Conservation (phyloP, 2,329 filamentous ascomycete genomes). For the Penicillium sp. region DNA sequence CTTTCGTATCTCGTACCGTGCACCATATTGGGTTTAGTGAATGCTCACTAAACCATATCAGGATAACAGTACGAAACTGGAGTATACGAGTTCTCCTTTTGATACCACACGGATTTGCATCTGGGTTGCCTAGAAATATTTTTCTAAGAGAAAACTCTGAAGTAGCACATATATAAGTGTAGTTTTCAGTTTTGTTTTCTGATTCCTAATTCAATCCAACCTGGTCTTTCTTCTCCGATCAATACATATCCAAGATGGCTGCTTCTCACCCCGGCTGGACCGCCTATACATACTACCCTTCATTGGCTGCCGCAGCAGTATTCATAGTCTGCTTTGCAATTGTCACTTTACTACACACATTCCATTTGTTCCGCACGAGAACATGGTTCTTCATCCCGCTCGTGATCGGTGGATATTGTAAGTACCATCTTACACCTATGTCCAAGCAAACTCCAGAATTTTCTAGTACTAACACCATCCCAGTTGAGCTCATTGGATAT, state of each 20-base stretch:
- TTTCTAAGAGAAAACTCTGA: not conserved
- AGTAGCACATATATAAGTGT: not conserved
- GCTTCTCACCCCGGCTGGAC: not conserved
- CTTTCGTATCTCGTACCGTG: not conserved
- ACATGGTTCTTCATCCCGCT: slow-evolving; percentile 31
- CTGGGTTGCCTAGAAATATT: not conserved
- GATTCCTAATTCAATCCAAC: not conserved
- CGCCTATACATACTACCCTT: slow-evolving; percentile 27
- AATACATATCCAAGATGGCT: not conserved
- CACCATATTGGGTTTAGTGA: not conserved
- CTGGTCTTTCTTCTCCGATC: not conserved
- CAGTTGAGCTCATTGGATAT: slow-evolving; percentile 55
- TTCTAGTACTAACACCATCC: not conserved
- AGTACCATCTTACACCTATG: slow-evolving; percentile 7
- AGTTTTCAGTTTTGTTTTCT: not conserved
- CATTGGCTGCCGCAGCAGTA: slow-evolving; percentile 22
- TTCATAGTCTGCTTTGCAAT: slow-evolving; percentile 25
- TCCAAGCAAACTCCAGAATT: not conserved
- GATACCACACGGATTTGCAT: not conserved
- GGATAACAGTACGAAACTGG: not conserved
- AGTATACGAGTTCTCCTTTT: not conserved
- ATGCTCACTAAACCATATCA: not conserved
- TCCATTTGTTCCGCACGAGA: slow-evolving; percentile 21
- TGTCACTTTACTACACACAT: slow-evolving; percentile 21
- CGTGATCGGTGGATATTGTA: slow-evolving; percentile 38